A percentile compares a stretch with the other conserved stretches of the same genome.
Evolutionary conservation across 2,329 filamentous ascomycete genomes (phyloP).

Genomic region (Penicillium brevicompactum): DNA sequence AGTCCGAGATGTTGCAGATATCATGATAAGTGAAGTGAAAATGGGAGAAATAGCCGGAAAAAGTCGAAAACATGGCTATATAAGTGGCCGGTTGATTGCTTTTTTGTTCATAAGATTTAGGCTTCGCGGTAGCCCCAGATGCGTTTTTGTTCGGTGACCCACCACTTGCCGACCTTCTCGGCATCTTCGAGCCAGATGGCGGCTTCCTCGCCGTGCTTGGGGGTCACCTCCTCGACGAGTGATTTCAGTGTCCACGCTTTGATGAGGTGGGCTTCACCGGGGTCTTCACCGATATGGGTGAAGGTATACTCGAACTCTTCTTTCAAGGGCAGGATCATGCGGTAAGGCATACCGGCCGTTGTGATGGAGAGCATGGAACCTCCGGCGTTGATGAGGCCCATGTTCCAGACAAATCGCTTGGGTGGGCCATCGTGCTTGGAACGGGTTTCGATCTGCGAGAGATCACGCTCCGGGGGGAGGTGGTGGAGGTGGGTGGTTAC

Average conservation of each 20-base stretch:
- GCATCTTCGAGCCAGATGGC: conserved; percentile 40
- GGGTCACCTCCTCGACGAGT: conserved; percentile 26
- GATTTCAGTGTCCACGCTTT: conserved; percentile 33
- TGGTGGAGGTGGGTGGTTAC: background rate
- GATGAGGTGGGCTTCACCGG: conserved; percentile 34
- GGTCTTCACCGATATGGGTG: conserved; percentile 37
- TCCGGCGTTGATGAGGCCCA: conserved; percentile 38
- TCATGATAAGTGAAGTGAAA: conserved; percentile 9
- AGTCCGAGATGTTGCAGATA: background rate
- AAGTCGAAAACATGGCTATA: background rate
- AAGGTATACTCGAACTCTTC: conserved; percentile 62
- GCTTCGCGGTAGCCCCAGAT: conserved; percentile 31
- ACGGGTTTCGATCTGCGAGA: background rate
- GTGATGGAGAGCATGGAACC: conserved; percentile 61
- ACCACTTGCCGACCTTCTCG: conserved; percentile 41
- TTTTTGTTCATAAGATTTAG: conserved; percentile 8
- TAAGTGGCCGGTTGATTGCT: background rate
- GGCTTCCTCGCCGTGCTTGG: conserved; percentile 33
- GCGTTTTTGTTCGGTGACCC: conserved; percentile 33
- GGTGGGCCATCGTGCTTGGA: background rate
- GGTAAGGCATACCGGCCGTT: conserved; percentile 73
- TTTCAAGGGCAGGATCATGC: conserved; percentile 72
- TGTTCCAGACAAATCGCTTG: conserved; percentile 35
- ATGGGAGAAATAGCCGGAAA: conserved; percentile 3
- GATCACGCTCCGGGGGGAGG: background rate